Conservation (phyloP, 305 asterid genomes). For the Fraxinus dipetala region DNA sequence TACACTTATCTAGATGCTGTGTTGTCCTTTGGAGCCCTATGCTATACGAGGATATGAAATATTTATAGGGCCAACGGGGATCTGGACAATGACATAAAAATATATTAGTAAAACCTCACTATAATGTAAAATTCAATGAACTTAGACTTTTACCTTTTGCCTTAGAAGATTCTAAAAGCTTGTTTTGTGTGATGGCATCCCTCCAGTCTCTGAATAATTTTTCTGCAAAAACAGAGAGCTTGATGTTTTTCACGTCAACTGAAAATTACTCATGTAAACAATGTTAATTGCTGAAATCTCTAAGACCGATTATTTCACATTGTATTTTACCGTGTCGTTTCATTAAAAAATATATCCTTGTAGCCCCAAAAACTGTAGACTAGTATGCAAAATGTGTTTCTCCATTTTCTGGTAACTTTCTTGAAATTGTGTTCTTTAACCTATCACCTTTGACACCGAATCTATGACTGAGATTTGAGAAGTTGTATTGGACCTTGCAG, state of each 20-base stretch:
- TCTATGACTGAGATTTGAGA: conserved; percentile 14
- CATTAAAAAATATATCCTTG: conserved; percentile 7
- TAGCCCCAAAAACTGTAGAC: not conserved
- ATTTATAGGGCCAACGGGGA: conserved; percentile 2
- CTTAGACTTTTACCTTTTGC: not conserved
- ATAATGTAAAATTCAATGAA: not conserved
- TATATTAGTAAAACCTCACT: not conserved
- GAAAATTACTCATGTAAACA: not conserved
- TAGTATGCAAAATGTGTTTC: not conserved
- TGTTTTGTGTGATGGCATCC: not conserved
- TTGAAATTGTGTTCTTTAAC: conserved; percentile 4
- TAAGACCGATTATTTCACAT: not conserved
- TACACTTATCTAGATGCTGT: not conserved
- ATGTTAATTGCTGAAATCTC: not conserved
- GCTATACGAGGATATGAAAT: not conserved
- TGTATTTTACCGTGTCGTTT: conserved; percentile 13
- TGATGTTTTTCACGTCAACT: conserved; percentile 11
- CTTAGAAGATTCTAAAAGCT: not conserved
- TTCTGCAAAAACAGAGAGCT: not conserved
- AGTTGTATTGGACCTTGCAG: conserved; percentile 42
- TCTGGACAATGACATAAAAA: not conserved
- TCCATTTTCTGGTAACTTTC: conserved; percentile 9
- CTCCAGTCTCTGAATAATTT: conserved; percentile 3
- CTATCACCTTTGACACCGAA: conserved; percentile 14
- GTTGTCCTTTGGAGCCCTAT: conserved; percentile 17